Percentiles rank a stretch among this genome's conserved stretches.
Conservation (phyloP, 78 protist genomes). For the Blattamonas nauphoetae region DNA sequence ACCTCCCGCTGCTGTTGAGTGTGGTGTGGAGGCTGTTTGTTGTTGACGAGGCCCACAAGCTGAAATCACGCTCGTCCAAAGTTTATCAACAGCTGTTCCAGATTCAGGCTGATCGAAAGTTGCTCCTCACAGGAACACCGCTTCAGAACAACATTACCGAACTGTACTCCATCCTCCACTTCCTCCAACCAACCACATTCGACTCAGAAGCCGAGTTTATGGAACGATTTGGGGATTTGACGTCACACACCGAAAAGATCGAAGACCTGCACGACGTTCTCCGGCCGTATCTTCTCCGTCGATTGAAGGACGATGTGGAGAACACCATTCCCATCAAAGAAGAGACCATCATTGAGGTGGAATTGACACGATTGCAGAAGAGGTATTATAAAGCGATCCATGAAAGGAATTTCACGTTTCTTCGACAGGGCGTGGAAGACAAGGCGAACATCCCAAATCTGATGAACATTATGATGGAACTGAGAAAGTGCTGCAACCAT, state of each 20-base stretch:
- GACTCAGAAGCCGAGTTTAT: conserved; percentile 50
- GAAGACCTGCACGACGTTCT: conserved; percentile 55
- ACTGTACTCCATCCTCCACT: conserved; percentile 80
- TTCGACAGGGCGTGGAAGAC: not conserved
- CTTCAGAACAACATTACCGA: conserved; percentile 83
- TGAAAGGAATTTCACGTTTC: not conserved
- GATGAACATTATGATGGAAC: conserved; percentile 40
- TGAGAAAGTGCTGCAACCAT: conserved; percentile 60
- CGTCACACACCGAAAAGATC: conserved; percentile 32
- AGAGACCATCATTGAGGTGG: conserved; percentile 81
- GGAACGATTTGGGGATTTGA: conserved; percentile 53
- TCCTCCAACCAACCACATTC: conserved; percentile 71
- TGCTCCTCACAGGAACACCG: conserved; percentile 91
- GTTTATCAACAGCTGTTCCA: conserved; percentile 13
- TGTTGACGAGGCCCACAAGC: conserved; percentile 81
- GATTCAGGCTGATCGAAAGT: conserved; percentile 45
- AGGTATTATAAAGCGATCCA: conserved; percentile 1
- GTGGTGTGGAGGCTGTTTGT: conserved; percentile 46
- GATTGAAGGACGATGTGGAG: conserved; percentile 69
- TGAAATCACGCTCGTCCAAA: conserved; percentile 48
- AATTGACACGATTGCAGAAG: conserved; percentile 65
- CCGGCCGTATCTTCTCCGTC: conserved; percentile 49
- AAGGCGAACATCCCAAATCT: not conserved
- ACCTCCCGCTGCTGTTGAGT: not conserved
- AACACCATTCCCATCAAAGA: conserved; percentile 72